Conservation (phyloP, 768 basidiomycete species). For the Tremella yokohamensis region DNA sequence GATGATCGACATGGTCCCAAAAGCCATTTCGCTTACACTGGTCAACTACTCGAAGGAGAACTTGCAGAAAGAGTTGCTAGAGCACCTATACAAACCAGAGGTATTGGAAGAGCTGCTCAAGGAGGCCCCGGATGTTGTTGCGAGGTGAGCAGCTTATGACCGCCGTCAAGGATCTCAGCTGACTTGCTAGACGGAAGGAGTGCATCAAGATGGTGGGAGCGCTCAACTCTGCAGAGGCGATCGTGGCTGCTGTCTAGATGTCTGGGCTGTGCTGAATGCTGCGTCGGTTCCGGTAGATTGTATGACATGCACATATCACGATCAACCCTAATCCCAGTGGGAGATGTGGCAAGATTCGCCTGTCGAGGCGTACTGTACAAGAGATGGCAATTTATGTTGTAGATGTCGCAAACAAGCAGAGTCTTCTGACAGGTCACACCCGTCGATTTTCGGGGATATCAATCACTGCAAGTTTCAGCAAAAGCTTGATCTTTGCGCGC, state of each 20-base stretch:
- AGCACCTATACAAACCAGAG: conserved; percentile 95
- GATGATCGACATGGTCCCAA: conserved; percentile 99
- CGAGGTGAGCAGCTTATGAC: conserved; percentile 18
- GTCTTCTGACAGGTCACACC: no score
- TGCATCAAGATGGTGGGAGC: conserved; percentile 88
- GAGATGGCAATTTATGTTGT: no score
- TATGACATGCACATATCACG: conserved; percentile 5
- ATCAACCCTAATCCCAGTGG: not conserved
- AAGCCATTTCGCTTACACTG: conserved; percentile 84
- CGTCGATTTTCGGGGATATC: conserved; percentile 28
- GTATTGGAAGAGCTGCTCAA: conserved; percentile 92
- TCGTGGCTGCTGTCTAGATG: conserved; percentile 43
- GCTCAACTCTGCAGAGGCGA: conserved; percentile 87
- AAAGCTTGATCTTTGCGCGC: not conserved
- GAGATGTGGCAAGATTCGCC: no score
- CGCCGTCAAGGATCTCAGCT: not conserved
- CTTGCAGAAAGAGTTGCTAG: conserved; percentile 85
- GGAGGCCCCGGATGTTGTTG: conserved; percentile 54
- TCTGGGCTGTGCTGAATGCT: not conserved
- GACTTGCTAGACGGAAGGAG: conserved; percentile 79
- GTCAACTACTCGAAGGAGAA: conserved; percentile 92
- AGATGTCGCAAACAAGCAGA: no score
- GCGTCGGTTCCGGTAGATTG: not conserved
- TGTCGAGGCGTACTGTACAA: no score
- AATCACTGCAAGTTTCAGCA: conserved; percentile 23